Base-by-base conservation (phyloP, 139 green algal genomes). In the Diplosphaera chodatii region DNA sequence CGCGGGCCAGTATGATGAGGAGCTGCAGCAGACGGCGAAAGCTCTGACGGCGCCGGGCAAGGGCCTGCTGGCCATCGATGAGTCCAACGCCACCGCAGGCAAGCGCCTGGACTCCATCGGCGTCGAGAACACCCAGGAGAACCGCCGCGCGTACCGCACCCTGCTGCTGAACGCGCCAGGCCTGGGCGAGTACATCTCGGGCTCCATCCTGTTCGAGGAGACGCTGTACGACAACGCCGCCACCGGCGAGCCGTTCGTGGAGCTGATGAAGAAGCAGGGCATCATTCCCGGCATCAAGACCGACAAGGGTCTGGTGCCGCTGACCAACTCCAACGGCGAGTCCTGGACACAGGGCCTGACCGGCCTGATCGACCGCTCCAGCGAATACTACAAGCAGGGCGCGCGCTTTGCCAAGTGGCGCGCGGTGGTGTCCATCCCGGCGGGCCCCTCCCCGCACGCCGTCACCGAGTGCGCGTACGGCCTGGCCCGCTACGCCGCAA, bases 51-150 rank as follows among this genome's bases (percentile, higher is more conserved):
- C 82, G 63, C 70, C 81, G 20, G 94, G 94, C 76, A 88, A 85
- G 55, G 95, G 95, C 76, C 97, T 99, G 70, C 83, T 99, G 70
- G 95, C 93, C 66, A 96, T 96, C 91, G 96, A 99, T 74, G 96
- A 99, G 91, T 99, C 95, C 80, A 99, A 99, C 85, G 96, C 89
- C 79, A 99, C 95, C 75, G 95, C 88, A 82, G 93, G 93, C 73
- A 92, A 92, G 90, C 89, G 95, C 70, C 89, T 99, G 73, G 93
- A 97, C 71, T 94, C 87, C 75, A 96, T 99, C 68, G 94, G 90
- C 75, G 84, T 99, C 55, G 93, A 98, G 83, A 99, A 99, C 92
- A 99, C 94, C 66, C 95, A 97, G 90, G 89, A 93, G 71, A 98
- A 99, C 93, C 89, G 96, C 66, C 93, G 90, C 70, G 82, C 75